Evolutionary conservation across 768 basidiomycete species (phyloP).

Genomic region (Gymnopilus junonius): DNA sequence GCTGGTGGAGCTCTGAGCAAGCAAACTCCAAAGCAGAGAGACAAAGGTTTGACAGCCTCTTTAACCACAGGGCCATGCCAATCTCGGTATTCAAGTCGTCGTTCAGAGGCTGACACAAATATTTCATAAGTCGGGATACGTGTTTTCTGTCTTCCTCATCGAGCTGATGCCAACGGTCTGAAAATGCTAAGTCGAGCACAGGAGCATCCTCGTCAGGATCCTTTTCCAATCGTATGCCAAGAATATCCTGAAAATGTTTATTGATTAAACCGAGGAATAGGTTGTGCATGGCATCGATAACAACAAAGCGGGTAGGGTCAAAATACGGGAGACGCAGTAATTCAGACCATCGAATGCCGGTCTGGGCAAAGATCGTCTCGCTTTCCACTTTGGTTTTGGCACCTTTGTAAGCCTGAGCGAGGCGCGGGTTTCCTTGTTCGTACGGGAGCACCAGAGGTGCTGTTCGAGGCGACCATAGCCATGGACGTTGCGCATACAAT

Average conservation of each 20-base stretch:
- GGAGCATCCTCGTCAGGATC: not conserved
- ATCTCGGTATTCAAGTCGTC: not conserved
- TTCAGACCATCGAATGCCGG: slow-evolving; percentile 9
- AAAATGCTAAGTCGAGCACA: not conserved
- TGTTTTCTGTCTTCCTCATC: not conserved
- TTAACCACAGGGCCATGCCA: not conserved
- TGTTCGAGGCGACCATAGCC: not conserved
- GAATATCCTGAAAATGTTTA: slow-evolving; percentile 6
- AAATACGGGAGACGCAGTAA: slow-evolving; percentile 13
- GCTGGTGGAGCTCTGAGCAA: not conserved
- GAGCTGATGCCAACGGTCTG: not conserved
- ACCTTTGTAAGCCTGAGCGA: not conserved
- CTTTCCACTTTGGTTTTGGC: not conserved
- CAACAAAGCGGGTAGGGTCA: slow-evolving; percentile 17
- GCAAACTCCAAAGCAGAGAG: not conserved
- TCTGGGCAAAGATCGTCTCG: not conserved
- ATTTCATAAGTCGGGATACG: not conserved
- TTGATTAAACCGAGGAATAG: slow-evolving; percentile 8
- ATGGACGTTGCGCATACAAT: not conserved
- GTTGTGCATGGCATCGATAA: slow-evolving; percentile 17
- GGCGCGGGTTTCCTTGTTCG: not conserved
- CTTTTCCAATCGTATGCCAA: not conserved
- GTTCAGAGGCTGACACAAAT: not conserved
- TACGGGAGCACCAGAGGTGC: slow-evolving; percentile 10
- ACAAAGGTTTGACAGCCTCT: not conserved